A percentile compares a stretch with the other conserved stretches of the same genome.
These are phyloP conservation scores for Amorphotheca resinae DNA, from an alignment of 495 filamentous ascomycete species.

Conservation along the genomic window DNA sequence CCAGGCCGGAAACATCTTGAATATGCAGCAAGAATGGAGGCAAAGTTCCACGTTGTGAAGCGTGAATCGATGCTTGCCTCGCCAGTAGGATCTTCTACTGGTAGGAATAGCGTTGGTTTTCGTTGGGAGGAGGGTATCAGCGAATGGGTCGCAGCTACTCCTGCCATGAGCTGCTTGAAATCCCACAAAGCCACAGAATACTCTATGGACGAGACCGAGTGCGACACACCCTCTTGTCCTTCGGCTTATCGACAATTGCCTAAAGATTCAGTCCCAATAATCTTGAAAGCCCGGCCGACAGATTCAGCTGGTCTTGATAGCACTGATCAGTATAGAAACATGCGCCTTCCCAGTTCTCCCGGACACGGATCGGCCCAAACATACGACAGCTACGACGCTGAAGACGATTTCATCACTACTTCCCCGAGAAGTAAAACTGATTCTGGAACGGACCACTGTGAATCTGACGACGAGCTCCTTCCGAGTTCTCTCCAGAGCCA, in stretches of 20 bases:
- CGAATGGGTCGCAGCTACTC: slow-evolving; percentile 37
- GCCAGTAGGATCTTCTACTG: background rate
- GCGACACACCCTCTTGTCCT: slow-evolving; percentile 7
- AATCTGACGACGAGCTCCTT: background rate
- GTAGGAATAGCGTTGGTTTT: slow-evolving; percentile 17
- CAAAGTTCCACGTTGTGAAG: background rate
- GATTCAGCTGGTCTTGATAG: background rate
- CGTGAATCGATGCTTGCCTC: background rate
- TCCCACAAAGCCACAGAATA: background rate
- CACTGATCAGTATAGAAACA: background rate
- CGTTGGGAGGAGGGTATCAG: slow-evolving; percentile 42
- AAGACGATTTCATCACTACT: background rate
- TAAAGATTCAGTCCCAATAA: background rate
- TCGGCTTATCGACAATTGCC: background rate
- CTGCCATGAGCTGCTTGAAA: slow-evolving; percentile 5
- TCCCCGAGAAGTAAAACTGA: background rate
- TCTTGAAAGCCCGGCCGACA: too few species aligned
- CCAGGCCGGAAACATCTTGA: slow-evolving; percentile 13
- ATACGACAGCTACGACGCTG: background rate
- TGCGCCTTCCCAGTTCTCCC: background rate
- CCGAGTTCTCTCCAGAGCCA: background rate
- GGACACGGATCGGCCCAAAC: background rate
- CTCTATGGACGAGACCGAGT: background rate
- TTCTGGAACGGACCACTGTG: background rate
- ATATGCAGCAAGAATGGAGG: slow-evolving; percentile 13